Percentiles rank a stretch among this genome's conserved stretches.
These are phyloP conservation scores for Candida pini DNA, from an alignment of 805 yeast species.

Conservation along the genomic window DNA sequence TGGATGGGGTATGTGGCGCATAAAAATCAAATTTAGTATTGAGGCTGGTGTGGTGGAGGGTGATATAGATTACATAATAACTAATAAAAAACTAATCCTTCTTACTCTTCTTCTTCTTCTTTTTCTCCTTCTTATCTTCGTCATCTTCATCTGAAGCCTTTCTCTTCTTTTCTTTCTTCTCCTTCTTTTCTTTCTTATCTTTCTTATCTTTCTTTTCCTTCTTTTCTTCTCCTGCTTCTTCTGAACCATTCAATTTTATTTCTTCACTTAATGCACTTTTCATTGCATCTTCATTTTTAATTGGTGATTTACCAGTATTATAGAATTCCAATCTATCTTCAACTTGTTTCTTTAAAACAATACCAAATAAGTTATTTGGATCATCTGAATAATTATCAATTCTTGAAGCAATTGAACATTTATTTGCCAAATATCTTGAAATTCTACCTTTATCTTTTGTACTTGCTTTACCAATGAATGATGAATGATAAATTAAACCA, in stretches of 20 bases:
- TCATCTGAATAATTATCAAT: constrained; percentile 95
- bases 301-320: constrained; percentile 94
- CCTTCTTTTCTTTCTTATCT: constrained; percentile 43
- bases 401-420: constrained; percentile 98
- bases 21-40: too few relatives aligned
- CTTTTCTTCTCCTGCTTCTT: constrained; percentile 33
- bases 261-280: constrained; percentile 77
- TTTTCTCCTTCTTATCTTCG: constrained; percentile 48
- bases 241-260: constrained; percentile 28
- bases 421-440: constrained; percentile 96
- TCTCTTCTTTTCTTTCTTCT: constrained; percentile 47
- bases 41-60: neutral
- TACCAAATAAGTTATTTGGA: constrained; percentile 87
- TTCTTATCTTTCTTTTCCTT: constrained; percentile 40
- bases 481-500: constrained; percentile 92
- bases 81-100: constrained; percentile 22
- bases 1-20: too few relatives aligned
- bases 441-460: constrained; percentile 98
- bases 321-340: constrained; percentile 95
- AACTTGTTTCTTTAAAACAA: constrained; percentile 89
- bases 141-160: constrained; percentile 46
- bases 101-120: constrained; percentile 38
- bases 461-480: constrained; percentile 89
- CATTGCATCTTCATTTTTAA: constrained; percentile 93
- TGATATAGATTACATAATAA: neutral